Evolutionary conservation across 225 moss, liverwort and hornwort species (phyloP), one percentile per base, ranked within the genome.

Genomic region (Bryoerythrophyllum caledonicum): DNA sequence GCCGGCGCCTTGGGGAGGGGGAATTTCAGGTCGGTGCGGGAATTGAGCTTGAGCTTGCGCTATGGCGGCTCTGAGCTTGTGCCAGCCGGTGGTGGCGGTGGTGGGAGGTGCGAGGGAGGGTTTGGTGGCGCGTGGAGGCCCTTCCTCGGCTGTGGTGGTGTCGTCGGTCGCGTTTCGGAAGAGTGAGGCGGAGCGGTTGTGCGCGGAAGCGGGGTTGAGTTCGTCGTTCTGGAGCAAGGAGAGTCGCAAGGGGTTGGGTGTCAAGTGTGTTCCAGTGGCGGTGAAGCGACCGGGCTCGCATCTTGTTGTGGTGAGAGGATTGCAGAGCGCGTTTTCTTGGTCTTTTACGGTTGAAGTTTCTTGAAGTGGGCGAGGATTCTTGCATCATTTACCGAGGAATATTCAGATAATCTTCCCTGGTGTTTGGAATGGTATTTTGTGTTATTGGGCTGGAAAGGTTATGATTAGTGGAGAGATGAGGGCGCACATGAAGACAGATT

Each of bases 231-330:
- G 79, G 87, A 74, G 81, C 48, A 67, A 44, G 52, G 28, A 62
- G 13, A 87, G 87, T 10, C 51, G 77, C 5, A 63, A 79, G 5
- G 74, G 70, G 5, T 62, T 87, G 1, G 59, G 30, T 20, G 8
- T 26, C 52, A 81, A 78, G 46, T 15, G 14, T 8, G 65, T 49
- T 67, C 19, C 40, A 24, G 40, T 48, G 59, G 40, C 70, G 35
- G 5, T 24, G 30, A 20, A 55, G 30, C 70, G 73, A 30, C 67
- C 58, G 25, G 76, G 81, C 32, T 76, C 79, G 20, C 81, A 37
- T 74, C 84, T 79, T 6, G 14, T 79, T 46, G 84, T 87, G 87
- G 87, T 87, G 63, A 60, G 77, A 53, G 17, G 21, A n/a, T n/a
- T n/a, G n/a, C n/a, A n/a, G n/a, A n/a, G n/a, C n/a, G n/a, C n/a